Conservation (phyloP, 768 basidiomycete genomes). For the Boletus speciosus region DNA sequence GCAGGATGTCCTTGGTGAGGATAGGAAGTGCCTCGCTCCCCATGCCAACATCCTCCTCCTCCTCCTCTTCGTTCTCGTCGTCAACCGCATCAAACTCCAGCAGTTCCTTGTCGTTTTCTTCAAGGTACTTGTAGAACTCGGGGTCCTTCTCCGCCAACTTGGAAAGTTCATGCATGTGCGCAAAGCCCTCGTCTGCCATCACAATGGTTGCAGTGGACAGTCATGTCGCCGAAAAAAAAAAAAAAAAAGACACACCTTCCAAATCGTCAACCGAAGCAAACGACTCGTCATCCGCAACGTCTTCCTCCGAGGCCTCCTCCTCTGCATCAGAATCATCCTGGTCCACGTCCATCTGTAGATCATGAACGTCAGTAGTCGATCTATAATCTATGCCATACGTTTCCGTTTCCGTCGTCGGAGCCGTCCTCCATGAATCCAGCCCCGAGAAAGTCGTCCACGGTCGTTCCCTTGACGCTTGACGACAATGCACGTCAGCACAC, state of each 20-base stretch:
- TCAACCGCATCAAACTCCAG: slow-evolving; percentile 69
- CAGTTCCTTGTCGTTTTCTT: slow-evolving; percentile 93
- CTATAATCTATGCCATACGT: slow-evolving; percentile 23
- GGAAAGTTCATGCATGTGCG: slow-evolving; percentile 78
- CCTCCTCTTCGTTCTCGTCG: slow-evolving; percentile 48
- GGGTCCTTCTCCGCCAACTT: slow-evolving; percentile 94
- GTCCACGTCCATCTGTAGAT: slow-evolving; percentile 25
- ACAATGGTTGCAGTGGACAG: background rate
- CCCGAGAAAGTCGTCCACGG: slow-evolving; percentile 73
- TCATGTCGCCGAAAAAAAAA: background rate
- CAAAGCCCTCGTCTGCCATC: slow-evolving; percentile 59
- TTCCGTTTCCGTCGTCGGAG: slow-evolving; percentile 44
- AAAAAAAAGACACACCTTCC: slow-evolving; percentile 44
- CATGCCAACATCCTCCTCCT: slow-evolving; percentile 39
- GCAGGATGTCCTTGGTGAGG: slow-evolving; percentile 67
- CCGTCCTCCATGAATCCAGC: slow-evolving; percentile 70
- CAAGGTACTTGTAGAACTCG: slow-evolving; percentile 97
- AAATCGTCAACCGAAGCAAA: slow-evolving; percentile 79
- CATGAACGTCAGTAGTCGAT: background rate
- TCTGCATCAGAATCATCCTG: slow-evolving; percentile 33
- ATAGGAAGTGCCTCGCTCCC: slow-evolving; percentile 46
- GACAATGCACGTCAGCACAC: background rate
- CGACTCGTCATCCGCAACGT: slow-evolving; percentile 53
- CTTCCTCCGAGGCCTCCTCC: slow-evolving; percentile 42
- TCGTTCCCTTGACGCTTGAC: slow-evolving; percentile 42